phyloP scores from a whole-genome alignment of 208 protist genomes.

The Acanthamoeba royreba region DNA sequence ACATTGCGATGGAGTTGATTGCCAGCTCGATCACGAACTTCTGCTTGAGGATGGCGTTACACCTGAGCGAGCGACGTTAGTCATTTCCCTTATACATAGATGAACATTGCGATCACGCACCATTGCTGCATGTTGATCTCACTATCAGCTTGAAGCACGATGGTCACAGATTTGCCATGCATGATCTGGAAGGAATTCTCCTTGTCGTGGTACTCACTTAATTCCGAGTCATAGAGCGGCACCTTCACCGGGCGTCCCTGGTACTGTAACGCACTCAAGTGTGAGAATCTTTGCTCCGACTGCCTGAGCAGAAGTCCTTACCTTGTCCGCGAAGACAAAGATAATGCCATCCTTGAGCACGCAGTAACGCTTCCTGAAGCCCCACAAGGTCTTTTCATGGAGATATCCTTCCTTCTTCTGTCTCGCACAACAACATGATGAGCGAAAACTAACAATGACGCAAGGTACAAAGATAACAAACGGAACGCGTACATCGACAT shows the following conservation, averaged over 20 bases:
- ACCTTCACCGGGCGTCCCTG: slow-evolving; percentile 26
- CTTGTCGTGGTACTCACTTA: slow-evolving; percentile 39
- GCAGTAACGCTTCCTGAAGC: slow-evolving; percentile 28
- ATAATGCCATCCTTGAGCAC: slow-evolving; percentile 43
- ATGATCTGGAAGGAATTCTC: slow-evolving; percentile 23
- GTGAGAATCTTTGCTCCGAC: neutral
- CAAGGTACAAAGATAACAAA: neutral
- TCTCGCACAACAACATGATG: neutral
- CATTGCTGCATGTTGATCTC: slow-evolving; percentile 22
- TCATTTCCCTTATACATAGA: too few relatives aligned
- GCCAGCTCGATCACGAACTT: slow-evolving; percentile 47
- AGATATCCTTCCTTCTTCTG: slow-evolving; percentile 50
- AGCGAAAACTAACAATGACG: neutral
- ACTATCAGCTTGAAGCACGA: slow-evolving; percentile 9
- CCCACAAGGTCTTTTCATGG: neutral
- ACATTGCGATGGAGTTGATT: slow-evolving; percentile 42
- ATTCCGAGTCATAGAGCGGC: slow-evolving; percentile 12
- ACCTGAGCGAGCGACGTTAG: too few relatives aligned
- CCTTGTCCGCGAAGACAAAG: slow-evolving; percentile 8
- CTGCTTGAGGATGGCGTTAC: slow-evolving; percentile 49
- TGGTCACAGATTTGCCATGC: neutral
- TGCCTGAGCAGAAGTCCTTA: neutral
- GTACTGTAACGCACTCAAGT: neutral
- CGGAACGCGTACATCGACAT: neutral
- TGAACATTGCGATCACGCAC: neutral